Evolutionary conservation across 2,329 filamentous ascomycete species (phyloP), one percentile per base, ranked within the genome.

Genomic region (Ophiostoma ulmi): DNA sequence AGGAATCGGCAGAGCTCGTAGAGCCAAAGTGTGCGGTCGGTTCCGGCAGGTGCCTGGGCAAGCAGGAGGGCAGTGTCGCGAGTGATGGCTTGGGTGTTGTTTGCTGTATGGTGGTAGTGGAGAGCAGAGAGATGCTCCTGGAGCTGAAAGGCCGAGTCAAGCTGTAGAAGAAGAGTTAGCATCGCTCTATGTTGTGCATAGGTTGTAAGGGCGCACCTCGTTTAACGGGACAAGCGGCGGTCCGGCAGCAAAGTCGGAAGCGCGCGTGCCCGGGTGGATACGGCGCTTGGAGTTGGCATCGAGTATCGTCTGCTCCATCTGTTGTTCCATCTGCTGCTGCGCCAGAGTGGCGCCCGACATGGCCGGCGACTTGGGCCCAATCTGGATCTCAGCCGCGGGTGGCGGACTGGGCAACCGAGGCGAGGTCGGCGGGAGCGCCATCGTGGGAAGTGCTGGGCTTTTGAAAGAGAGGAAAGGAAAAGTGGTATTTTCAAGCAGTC

Each of bases 1-100:
- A 99, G 88, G 79, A 98, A 97, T 73, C 95, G 93, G 77, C 93
- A 97, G 68, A 99, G 90, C 81, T 99, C 95, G 82, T 98, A 99
- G 65, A 98, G 90, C 95, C 95, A 99, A 63, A 98, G 86, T 11
- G 91, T 92, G 74, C 90, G 89, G 78, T 97, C 93, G 74, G 95
- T 90, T 71, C 91, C 90, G 31, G 89, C 85, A 0, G 95, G 95
- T 31, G 94, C 91, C 64, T 89, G 89, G 52, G 93, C 90, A 55
- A 99, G 88, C 75, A 89, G 85, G 70, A 86, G 82, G 13, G 95
- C 94, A 61, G 91, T 90, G 41, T 89, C 85, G 76, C 91, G 90
- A 71, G 87, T 91, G 74, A 98, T 90, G 7, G 94, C 88, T 63
- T 87, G 82, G 44, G 88, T 90, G 74, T 87, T 87, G 73, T 86